Evolutionary conservation across 2,329 filamentous ascomycete species (phyloP).

Genomic region (Fusarium continuum): DNA sequence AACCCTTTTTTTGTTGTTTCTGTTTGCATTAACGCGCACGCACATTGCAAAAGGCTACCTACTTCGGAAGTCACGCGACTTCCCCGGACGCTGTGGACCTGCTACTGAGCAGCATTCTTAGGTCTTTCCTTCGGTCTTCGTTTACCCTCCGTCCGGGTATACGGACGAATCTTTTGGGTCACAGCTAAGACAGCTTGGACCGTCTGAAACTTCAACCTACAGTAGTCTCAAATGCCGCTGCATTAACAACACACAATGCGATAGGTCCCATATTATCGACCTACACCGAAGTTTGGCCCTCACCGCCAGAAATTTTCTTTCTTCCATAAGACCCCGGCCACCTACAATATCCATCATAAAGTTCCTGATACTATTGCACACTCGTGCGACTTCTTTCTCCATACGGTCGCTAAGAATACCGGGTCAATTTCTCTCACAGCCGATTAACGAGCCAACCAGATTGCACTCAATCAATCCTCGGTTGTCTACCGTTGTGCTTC

Average conservation of each 20-base stretch:
- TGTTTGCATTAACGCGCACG: slow-evolving; percentile 1
- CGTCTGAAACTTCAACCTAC: slow-evolving; percentile 23
- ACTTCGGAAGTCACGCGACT: slow-evolving; percentile 26
- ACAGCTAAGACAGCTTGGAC: slow-evolving; percentile 13
- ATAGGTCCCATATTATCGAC: slow-evolving; percentile 24
- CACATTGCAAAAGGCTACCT: slow-evolving; percentile 7
- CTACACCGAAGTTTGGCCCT: slow-evolving; percentile 2
- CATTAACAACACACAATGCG: slow-evolving; percentile 30
- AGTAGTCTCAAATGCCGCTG: slow-evolving; percentile 22
- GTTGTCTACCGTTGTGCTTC: slow-evolving; percentile 15
- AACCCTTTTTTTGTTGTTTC: slow-evolving; percentile 1
- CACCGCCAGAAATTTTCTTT: slow-evolving; percentile 24
- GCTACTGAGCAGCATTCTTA: not conserved
- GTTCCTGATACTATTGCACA: slow-evolving; percentile 14
- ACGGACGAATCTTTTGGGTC: slow-evolving; percentile 10
- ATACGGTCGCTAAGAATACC: slow-evolving; percentile 20
- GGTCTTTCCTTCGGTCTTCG: slow-evolving; percentile 1
- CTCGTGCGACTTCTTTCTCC: slow-evolving; percentile 10
- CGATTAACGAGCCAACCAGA: slow-evolving; percentile 32
- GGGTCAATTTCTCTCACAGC: slow-evolving; percentile 21
- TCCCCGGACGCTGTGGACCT: slow-evolving; percentile 25
- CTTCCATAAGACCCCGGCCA: slow-evolving; percentile 16
- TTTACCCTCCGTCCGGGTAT: slow-evolving; percentile 10
- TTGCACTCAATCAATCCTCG: slow-evolving; percentile 13
- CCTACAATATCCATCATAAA: slow-evolving; percentile 21